Percentiles rank a stretch among this genome's conserved stretches.
phyloP scores from a whole-genome alignment of 2,329 filamentous ascomycete genomes.

The Diaporthe sp. region DNA sequence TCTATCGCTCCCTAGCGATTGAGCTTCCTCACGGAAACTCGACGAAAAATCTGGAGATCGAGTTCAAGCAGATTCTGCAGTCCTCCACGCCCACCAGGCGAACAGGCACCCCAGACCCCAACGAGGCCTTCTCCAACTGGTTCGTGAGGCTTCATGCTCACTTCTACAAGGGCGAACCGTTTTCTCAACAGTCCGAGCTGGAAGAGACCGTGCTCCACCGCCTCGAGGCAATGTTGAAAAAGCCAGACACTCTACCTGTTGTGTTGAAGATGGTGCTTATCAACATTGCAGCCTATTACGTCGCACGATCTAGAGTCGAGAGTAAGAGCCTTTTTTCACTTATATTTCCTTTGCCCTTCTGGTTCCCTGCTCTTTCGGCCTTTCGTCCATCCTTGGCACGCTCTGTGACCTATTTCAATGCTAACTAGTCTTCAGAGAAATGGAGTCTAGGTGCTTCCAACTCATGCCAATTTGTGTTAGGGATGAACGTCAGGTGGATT shows the following conservation, averaged over 20 bases:
- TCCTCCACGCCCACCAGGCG: constrained; percentile 46
- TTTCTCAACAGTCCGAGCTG: constrained; percentile 80
- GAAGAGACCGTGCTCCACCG: constrained; percentile 88
- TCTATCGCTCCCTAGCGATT: constrained; percentile 85
- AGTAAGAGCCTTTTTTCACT: constrained; percentile 51
- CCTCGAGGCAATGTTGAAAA: constrained; percentile 77
- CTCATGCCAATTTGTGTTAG: constrained; percentile 74
- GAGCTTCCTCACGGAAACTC: constrained; percentile 80
- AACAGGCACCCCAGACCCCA: constrained; percentile 59
- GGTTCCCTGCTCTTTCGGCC: no score
- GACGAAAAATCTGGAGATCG: constrained; percentile 79
- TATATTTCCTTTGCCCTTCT: not conserved
- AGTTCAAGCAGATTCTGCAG: constrained; percentile 71
- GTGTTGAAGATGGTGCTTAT: constrained; percentile 85
- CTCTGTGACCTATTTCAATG: constrained; percentile 30
- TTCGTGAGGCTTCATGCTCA: constrained; percentile 88
- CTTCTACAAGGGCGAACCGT: constrained; percentile 81
- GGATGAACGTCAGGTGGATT: constrained; percentile 83
- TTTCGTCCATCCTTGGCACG: constrained; percentile 9
- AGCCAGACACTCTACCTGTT: constrained; percentile 70
- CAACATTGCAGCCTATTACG: constrained; percentile 86
- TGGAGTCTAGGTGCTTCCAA: constrained; percentile 56
- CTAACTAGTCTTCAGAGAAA: constrained; percentile 49
- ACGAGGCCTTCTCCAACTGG: constrained; percentile 78
- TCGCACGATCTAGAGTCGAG: constrained; percentile 71